Conservation (phyloP, 2,329 filamentous ascomycete genomes). For the Neurospora crassa region DNA sequence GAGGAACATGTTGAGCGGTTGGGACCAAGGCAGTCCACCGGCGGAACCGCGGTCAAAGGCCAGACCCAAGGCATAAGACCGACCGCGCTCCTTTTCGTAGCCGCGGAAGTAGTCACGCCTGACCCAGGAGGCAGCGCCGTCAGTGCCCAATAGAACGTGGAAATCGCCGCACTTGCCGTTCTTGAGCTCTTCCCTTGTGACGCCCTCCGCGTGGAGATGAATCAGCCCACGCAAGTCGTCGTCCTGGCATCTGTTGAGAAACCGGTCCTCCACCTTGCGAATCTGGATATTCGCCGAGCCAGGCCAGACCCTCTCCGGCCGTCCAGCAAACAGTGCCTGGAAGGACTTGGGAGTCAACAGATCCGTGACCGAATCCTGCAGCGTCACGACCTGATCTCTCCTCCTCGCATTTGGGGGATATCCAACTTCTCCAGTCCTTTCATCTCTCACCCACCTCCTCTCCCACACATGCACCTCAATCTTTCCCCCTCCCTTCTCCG, state of each 20-base stretch:
- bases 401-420: constrained; percentile 23
- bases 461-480: constrained; percentile 28
- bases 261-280: constrained; percentile 28
- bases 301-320: constrained; percentile 27
- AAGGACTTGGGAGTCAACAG: constrained; percentile 21
- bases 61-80: constrained; percentile 25
- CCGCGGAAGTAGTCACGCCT: constrained; percentile 24
- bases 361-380: constrained; percentile 25
- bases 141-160: constrained; percentile 26
- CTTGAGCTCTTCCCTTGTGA: constrained; percentile 21
- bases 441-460: constrained; percentile 22
- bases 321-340: constrained; percentile 23
- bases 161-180: constrained; percentile 25
- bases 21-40: constrained; percentile 24
- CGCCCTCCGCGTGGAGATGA: constrained; percentile 23
- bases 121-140: constrained; percentile 28
- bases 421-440: constrained; percentile 16
- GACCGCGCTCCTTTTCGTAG: constrained; percentile 25
- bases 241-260: constrained; percentile 25
- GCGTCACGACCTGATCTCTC: constrained; percentile 27
- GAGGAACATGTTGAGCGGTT: constrained; percentile 27
- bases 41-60: constrained; percentile 23
- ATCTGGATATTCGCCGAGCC: constrained; percentile 29
- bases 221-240: constrained; percentile 23
- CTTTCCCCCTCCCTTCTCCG: constrained; percentile 23